Conservation (phyloP, 2,329 filamentous ascomycete genomes). For the Orbilia quercus region DNA sequence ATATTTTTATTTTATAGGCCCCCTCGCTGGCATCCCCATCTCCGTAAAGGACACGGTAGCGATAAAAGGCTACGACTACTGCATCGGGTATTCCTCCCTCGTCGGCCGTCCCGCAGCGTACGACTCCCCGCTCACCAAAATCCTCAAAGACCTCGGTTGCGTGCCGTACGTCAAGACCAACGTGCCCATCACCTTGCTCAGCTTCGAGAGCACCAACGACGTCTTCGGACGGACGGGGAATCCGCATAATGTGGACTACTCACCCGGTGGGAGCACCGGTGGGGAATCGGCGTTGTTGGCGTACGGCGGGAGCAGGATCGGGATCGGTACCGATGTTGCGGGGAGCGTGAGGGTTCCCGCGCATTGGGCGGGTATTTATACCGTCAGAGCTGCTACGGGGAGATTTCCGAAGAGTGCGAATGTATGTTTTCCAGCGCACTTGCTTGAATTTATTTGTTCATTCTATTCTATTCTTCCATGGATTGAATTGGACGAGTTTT, state of each 20-base stretch:
- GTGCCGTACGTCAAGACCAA: conserved; percentile 95
- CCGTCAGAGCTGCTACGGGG: conserved; percentile 85
- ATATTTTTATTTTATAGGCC: too few species aligned
- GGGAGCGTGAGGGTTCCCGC: conserved; percentile 88
- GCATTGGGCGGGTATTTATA: conserved; percentile 90
- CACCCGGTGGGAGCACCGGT: conserved; percentile 87
- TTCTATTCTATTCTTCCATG: background rate
- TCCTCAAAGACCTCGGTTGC: conserved; percentile 88
- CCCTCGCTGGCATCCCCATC: conserved; percentile 86
- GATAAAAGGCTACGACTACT: conserved; percentile 83
- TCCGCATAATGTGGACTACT: conserved; percentile 84
- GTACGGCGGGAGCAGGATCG: conserved; percentile 82
- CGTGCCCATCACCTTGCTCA: conserved; percentile 83
- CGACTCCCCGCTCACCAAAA: conserved; percentile 78
- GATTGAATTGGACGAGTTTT: too few species aligned
- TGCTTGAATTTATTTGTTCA: background rate
- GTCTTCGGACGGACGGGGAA: conserved; percentile 87
- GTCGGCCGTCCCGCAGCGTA: conserved; percentile 71
- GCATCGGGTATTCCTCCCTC: conserved; percentile 81
- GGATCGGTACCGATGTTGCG: conserved; percentile 89
- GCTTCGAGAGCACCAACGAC: conserved; percentile 82
- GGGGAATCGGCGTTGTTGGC: conserved; percentile 86
- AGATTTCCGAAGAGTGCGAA: conserved; percentile 86
- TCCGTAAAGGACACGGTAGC: conserved; percentile 84
- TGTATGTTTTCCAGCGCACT: conserved; percentile 14